Evolutionary conservation across 1,284 basidiomycete genomes (phyloP), one percentile per base, ranked within the genome.

Genomic region (Fomitopsis schrenkii): DNA sequence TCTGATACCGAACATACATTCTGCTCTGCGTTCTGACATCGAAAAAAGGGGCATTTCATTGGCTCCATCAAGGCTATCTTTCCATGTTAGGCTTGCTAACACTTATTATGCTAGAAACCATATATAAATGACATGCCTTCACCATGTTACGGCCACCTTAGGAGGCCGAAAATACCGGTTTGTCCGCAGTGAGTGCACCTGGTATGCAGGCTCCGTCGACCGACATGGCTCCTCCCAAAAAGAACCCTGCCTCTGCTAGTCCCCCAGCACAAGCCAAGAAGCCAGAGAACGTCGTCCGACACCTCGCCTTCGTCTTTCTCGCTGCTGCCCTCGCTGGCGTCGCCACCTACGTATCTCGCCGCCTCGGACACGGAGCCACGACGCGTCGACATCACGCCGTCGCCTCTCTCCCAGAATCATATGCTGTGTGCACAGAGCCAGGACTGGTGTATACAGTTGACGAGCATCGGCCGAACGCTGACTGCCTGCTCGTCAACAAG

Each of bases 401-500:
- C 28, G 57, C 62, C 0, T 41, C 60, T 22, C 33, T 72, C 8
- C 72, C 72, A 12, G 66, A 69, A n/a, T 71, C 72, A 7, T 74
- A 73, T 58, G 72, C 67, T 0, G 56, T 74, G 4, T 74, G 73
- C 48, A 62, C 67, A 0, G 63, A 66, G 1, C 35, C 50, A 0
- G 64, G 59, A 3, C 68, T 61, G n/a, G 64, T 74, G 5, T 72
- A 73, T 57, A 74, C 73, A 3, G 73, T 72, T 1, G 68, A 74
- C 26, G 61, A 63, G 5, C 33, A 38, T 17, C 54, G 41, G 14
- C 67, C 70, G 1, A 64, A 50, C 2, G 87, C 82, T 2, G 82
- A 91, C 66, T 95, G 93, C 66, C 77, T 94, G 5, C 79, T 86
- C n/a, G 81, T 95, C 5, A 74, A 76, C 58, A 80, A 80, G 28